Evolutionary conservation across 495 filamentous ascomycete genomes (phyloP), one percentile per base, ranked within the genome.

Genomic region (Penicillium coffeae): DNA sequence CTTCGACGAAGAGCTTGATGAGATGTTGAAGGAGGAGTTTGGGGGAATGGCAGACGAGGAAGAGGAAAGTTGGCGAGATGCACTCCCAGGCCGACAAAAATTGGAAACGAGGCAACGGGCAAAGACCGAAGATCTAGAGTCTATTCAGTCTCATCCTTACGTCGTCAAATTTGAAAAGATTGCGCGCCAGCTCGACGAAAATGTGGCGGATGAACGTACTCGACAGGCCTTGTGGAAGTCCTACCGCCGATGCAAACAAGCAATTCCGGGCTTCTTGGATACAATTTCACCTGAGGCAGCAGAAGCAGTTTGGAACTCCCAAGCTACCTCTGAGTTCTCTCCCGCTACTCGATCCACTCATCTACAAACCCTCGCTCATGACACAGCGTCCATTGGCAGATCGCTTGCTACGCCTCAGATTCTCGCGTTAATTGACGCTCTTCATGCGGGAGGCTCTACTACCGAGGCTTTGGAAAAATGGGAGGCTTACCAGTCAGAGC

Each of bases 401-500:
- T 44, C 66, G 8, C 68, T 90, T 42, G 57, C 69, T 1, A 72
- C 71, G 2, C 66, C 77, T 9, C 81, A 89, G 52, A 76, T 79
- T 38, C 68, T 88, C 16, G 67, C 83, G 7, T 83, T 81, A 39
- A 80, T 89, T 34, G 80, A 85, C 48, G 78, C 82, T 45, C 65
- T 84, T 25, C 83, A 86, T 42, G 63, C 80, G 21, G 74, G 74
- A 9, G 84, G 82, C 3, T 77, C 79, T 52, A 69, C 74, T 37
- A 72, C 70, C 1, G 65, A 78, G 51, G 86, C 87, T 6, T 68
- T 88, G 30, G 74, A 80, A 32, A 67, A 81, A 13, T 89, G 86
- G 84, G 75, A 85, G 63, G 74, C 76, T 45, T 73, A 78, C 25
- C 75, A 76, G 35, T 56, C 62, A 4, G 73, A 72, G 1, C 67